Evolutionary conservation across 208 protist species (phyloP), one percentile per base, ranked within the genome.

Genomic region (Trichomonas vaginalis): DNA sequence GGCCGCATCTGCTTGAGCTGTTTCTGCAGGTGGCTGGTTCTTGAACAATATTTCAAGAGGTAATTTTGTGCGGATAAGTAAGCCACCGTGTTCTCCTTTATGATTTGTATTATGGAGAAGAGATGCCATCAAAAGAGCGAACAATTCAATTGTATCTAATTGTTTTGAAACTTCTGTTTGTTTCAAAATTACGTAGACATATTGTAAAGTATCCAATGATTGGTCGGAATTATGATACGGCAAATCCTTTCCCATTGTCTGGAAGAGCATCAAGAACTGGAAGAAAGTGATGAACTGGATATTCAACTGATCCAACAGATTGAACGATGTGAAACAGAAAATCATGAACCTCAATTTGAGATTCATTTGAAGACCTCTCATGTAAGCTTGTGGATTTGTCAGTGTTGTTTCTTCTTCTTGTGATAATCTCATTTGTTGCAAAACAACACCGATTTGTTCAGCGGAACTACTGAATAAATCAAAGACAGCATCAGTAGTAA

Each of bases 1-100:
- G 1, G 86, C 45, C 10, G 40, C 40, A 39, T 92, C 45, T 8
- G 86, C 86, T 48, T 92, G 45, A 0, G 17, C 35, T 39, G 86
- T 92, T 51, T 92, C n/a, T 92, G 40, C 27, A 27, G 86, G 27
- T 12, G 86, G 45, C 39, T 92, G 86, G 37, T 92, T 92, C 45
- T 92, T 92, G 45, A 92, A 92, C 27, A 92, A 92, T 39, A 92
- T 92, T 17, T 92, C 45, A 39, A 92, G 27, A 39, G 86, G 86
- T 39, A 92, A 51, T 92, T 92, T 42, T 14, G 86, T 48, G 3
- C 40, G 12, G n/a, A 45, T 9, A 12, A 92, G 1, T 39, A 39
- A 47, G 6, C 86, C 86, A 39, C 45, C 86, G 37, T 92, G 42
- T 47, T 92, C 86, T 21, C 45, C 86, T 14, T 35, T 39, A 27